Base-by-base conservation (phyloP, 495 filamentous ascomycete genomes). In the Aspergillus incahuasiensis region DNA sequence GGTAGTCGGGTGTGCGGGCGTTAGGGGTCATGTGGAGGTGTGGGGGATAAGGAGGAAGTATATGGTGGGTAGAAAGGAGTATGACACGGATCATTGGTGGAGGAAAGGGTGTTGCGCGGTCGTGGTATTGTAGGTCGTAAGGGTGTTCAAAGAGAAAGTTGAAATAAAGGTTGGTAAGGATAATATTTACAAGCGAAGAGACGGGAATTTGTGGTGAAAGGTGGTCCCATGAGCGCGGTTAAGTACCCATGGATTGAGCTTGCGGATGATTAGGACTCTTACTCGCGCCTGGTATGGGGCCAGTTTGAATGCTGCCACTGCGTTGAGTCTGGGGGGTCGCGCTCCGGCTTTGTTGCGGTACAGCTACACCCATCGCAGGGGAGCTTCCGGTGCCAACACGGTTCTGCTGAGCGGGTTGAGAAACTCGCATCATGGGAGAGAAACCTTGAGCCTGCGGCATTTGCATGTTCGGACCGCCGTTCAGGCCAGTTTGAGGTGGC, bases 401-500 rank as follows among this genome's bases (percentile, higher is more conserved):
- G 46, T 69, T 77, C 43, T 74, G 75, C 58, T 74, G 77, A 25
- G 67, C 63, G 25, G 65, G 56, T 58, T 91, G 87, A 55, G 88
- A 86, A 24, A 83, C 83, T 44, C 88, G 79, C 63, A 90, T 82
- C 62, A 88, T 83, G 40, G 86, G 85, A 18, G 87, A 87, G 63
- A 87, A 91, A 20, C 87, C 80, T 55, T 89, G 86, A 6, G 85
- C 65, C 50, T 74, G 85, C 46, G 73, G 70, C 8, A 68, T 68
- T 48, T 74, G 74, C 64, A 77, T 72, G 15, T 67, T 74, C 7
- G 68, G 55, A 35, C 69, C 63, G 38, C 70, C 68, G 54, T 71
- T 70, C 59, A 73, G 57, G 43, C 61, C 58, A 24, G 65, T 32
- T 50, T 72, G 70, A 43, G 70, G 64, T 19, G 66, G 55, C 35